Conservation (phyloP, 805 yeast species). For the Pichia thaimueangensis region DNA sequence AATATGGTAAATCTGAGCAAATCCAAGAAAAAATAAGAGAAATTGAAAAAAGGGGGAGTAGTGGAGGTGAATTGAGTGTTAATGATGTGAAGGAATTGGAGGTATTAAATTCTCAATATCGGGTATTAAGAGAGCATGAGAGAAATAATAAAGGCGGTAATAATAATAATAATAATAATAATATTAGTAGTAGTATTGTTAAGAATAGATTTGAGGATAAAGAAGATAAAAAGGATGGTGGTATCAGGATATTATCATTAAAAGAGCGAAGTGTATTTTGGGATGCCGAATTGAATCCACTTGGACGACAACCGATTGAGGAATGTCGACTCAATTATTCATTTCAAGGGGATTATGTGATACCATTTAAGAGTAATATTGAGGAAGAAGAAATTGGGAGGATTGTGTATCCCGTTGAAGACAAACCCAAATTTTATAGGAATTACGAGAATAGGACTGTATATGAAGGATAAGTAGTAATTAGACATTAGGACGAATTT, state of each 20-base stretch:
- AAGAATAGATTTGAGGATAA: too few species aligned
- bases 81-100: constrained; percentile 16
- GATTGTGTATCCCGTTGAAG: constrained; percentile 30
- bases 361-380: constrained; percentile 1
- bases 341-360: neutral
- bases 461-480: neutral
- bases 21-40: neutral
- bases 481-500: constrained; percentile 1
- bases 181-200: too few species aligned
- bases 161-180: neutral
- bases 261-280: constrained; percentile 44
- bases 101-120: constrained; percentile 13
- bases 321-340: constrained; percentile 30
- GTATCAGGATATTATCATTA: neutral
- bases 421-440: constrained; percentile 43
- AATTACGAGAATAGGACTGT: constrained; percentile 15
- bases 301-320: constrained; percentile 32
- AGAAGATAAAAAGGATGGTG: constrained; percentile 34
- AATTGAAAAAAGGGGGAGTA: neutral
- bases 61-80: constrained; percentile 9
- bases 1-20: neutral
- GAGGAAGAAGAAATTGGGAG: neutral
- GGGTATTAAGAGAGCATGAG: constrained; percentile 16
- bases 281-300: constrained; percentile 61
- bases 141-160: constrained; percentile 1